Conservation (phyloP, 2,329 filamentous ascomycete genomes). For the Fusarium euwallaceae region DNA sequence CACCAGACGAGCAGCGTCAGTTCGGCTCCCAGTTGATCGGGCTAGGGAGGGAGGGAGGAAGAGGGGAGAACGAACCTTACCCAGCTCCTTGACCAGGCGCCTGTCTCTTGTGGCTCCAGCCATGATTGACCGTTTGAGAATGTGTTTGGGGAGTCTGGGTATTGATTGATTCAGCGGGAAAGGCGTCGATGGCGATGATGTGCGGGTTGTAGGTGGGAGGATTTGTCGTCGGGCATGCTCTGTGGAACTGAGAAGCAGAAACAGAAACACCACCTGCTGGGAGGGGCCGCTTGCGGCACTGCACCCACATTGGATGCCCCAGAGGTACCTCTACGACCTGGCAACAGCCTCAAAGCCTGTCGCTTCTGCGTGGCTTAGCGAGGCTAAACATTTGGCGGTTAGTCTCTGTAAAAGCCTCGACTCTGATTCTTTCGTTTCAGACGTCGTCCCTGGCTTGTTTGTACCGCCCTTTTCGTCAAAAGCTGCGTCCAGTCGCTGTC, state of each 20-base stretch:
- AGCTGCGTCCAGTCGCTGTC: not conserved
- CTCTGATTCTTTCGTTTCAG: not conserved
- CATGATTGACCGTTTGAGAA: constrained; percentile 46
- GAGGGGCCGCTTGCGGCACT: constrained; percentile 41
- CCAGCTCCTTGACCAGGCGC: constrained; percentile 70
- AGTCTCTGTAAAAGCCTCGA: not conserved
- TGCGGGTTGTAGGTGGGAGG: constrained; percentile 28
- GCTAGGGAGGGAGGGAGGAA: not conserved
- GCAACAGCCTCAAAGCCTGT: constrained; percentile 19
- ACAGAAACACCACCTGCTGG: constrained; percentile 13
- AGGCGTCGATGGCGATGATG: constrained; percentile 23
- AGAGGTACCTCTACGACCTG: constrained; percentile 9
- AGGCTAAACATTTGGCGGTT: not conserved
- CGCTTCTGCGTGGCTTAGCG: not conserved
- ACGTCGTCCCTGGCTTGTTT: not conserved
- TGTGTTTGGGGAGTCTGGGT: constrained; percentile 4
- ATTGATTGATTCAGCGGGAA: constrained; percentile 1
- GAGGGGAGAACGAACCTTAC: constrained; percentile 60
- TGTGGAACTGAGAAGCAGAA: constrained; percentile 26
- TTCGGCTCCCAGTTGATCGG: constrained; percentile 11
- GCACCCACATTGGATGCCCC: constrained; percentile 23
- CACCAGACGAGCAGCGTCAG: constrained; percentile 33
- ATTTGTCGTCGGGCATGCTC: constrained; percentile 15
- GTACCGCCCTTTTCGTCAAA: not conserved
- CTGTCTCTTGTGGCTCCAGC: constrained; percentile 65